These are phyloP conservation scores for Stachybotrys elegans DNA, from an alignment of 2,329 filamentous ascomycete species.

Conservation along the genomic window DNA sequence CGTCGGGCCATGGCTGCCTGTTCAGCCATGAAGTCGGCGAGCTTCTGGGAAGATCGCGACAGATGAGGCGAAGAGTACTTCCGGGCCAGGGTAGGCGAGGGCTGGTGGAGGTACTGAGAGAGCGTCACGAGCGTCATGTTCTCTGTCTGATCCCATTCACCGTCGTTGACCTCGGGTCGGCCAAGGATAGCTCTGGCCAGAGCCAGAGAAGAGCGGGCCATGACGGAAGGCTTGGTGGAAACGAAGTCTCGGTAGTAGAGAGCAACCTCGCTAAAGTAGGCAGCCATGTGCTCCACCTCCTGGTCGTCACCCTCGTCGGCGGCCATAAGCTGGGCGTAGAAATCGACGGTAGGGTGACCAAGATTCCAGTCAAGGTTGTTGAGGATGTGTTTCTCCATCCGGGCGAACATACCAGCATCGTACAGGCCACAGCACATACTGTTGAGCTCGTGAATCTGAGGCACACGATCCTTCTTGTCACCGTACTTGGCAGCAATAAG, in stretches of 20 bases:
- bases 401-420: slow-evolving; percentile 98
- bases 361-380: slow-evolving; percentile 96
- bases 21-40: slow-evolving; percentile 54
- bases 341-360: slow-evolving; percentile 92
- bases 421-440: slow-evolving; percentile 99
- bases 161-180: slow-evolving; percentile 69
- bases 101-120: slow-evolving; percentile 55
- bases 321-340: slow-evolving; percentile 83
- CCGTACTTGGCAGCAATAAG: slow-evolving; percentile 98
- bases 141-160: slow-evolving; percentile 72
- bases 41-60: slow-evolving; percentile 49
- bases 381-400: slow-evolving; percentile 99
- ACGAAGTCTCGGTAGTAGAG: slow-evolving; percentile 97
- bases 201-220: slow-evolving; percentile 82
- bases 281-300: slow-evolving; percentile 90
- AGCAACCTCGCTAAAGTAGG: slow-evolving; percentile 91
- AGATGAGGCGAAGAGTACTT: slow-evolving; percentile 53
- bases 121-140: slow-evolving; percentile 58
- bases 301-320: slow-evolving; percentile 73
- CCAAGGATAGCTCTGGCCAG: slow-evolving; percentile 82
- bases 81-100: slow-evolving; percentile 51
- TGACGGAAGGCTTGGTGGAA: slow-evolving; percentile 81
- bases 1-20: slow-evolving; percentile 52
- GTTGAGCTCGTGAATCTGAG: slow-evolving; percentile 92
- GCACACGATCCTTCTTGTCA: slow-evolving; percentile 98